Percentiles rank a stretch among this genome's conserved stretches.
phyloP scores from a whole-genome alignment of 1,284 basidiomycete species.

The Sanghuangporus baumii region DNA sequence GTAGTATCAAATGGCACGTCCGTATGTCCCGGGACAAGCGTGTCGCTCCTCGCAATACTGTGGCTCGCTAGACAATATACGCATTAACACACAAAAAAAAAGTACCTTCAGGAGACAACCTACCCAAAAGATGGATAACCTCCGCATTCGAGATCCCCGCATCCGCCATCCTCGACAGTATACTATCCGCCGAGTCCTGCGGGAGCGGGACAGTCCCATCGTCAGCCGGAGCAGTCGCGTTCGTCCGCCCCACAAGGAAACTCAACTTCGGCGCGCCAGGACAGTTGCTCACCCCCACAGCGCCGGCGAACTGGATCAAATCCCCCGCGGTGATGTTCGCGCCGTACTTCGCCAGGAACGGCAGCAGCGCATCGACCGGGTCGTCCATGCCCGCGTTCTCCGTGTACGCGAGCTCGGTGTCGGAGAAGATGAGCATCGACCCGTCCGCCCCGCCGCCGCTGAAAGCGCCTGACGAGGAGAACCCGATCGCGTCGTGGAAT shows the following conservation, averaged over 20 bases:
- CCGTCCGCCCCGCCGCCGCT: conserved; percentile 17
- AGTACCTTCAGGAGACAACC: too few relatives aligned
- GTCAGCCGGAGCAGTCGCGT: conserved; percentile 24
- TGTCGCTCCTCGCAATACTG: conserved; percentile 19
- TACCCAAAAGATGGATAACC: conserved; percentile 25
- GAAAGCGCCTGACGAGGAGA: conserved; percentile 16
- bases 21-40: conserved; percentile 14
- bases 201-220: conserved; percentile 25
- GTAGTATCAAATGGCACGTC: conserved; percentile 21
- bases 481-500: conserved; percentile 25
- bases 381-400: conserved; percentile 28
- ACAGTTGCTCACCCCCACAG: conserved; percentile 18
- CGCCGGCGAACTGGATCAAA: conserved; percentile 15
- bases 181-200: conserved; percentile 26
- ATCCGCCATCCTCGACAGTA: conserved; percentile 24
- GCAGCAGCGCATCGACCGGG: conserved; percentile 23
- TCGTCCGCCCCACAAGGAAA: conserved; percentile 23
- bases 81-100: too few relatives aligned
- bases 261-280: conserved; percentile 22
- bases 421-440: conserved; percentile 17
- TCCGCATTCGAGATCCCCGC: conserved; percentile 26
- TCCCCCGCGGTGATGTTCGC: conserved; percentile 22
- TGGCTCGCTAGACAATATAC: conserved; percentile 6
- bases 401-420: conserved; percentile 20
- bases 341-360: conserved; percentile 22